Conservation (phyloP, 108 stramenopile species). For the Aurantiochytrium sp. region DNA sequence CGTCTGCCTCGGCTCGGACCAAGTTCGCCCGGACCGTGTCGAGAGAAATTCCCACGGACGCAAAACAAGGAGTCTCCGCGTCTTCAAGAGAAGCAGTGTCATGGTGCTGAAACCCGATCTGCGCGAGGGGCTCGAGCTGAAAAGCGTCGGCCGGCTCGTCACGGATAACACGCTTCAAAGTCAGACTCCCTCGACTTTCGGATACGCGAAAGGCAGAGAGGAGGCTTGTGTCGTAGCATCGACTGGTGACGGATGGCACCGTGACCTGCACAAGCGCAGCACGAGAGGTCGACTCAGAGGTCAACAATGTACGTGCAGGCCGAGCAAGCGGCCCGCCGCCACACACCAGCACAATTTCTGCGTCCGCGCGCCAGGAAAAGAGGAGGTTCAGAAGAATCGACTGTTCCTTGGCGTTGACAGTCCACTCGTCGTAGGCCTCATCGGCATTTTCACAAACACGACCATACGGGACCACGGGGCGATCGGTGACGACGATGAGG, state of each 20-base stretch:
- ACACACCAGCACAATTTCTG: not conserved
- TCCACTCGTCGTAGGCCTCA: not conserved
- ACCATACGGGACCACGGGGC: not conserved
- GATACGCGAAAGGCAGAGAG: not conserved
- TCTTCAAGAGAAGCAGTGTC: not conserved
- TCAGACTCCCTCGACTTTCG: not conserved
- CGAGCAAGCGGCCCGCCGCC: not conserved
- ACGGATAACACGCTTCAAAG: not conserved
- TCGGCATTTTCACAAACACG: not conserved
- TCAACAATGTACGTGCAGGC: not conserved
- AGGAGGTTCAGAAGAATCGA: not conserved
- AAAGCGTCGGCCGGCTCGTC: not conserved
- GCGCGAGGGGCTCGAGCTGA: not conserved
- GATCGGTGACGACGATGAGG: not conserved
- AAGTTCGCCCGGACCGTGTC: not conserved
- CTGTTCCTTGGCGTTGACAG: not conserved
- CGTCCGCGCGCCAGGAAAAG: not conserved
- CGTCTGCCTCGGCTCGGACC: not conserved
- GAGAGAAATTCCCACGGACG: not conserved
- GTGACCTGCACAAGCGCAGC: not conserved
- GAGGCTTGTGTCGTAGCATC: not conserved
- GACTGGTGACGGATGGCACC: not conserved
- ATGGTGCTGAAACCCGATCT: not conserved
- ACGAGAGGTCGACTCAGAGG: not conserved
- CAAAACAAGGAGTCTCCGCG: not conserved